Percentiles rank a stretch among this genome's conserved stretches.
Evolutionary conservation across 2,329 filamentous ascomycete genomes (phyloP).

Genomic region (Botrytis byssoidea): DNA sequence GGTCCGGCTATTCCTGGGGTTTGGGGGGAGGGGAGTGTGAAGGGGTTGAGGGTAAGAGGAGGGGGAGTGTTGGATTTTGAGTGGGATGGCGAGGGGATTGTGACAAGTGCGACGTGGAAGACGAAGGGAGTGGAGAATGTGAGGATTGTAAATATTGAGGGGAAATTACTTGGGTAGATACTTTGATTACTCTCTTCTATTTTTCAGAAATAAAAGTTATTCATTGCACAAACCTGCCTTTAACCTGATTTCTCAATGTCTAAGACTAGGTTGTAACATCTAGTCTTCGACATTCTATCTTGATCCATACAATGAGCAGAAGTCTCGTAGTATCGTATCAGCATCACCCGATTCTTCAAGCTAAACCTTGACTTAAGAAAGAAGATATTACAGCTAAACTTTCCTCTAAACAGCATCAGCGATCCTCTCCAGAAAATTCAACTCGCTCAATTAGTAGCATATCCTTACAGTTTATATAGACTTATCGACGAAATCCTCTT

Average conservation of each 20-base stretch:
- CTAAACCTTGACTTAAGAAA: too few species aligned
- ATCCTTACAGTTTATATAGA: too few species aligned
- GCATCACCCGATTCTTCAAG: neutral
- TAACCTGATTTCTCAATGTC: neutral
- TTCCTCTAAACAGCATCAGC: neutral
- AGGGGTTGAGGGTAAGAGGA: conserved; percentile 46
- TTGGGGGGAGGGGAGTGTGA: conserved; percentile 48
- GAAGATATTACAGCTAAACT: rapidly evolving
- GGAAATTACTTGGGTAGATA: neutral
- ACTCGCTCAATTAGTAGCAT: too few species aligned
- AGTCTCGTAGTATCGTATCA: rapidly evolving
- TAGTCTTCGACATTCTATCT: rapidly evolving
- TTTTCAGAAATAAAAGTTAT: neutral
- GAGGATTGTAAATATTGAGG: neutral
- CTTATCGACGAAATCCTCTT: too few species aligned
- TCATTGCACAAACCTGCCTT: neutral
- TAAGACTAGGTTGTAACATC: neutral
- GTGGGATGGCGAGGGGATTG: conserved; percentile 40
- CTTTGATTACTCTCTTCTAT: neutral
- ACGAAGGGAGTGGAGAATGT: neutral
- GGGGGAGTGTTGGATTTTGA: conserved; percentile 46
- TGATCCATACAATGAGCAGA: neutral
- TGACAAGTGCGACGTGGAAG: neutral
- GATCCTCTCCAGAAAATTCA: too few species aligned
- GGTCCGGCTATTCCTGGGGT: conserved; percentile 48